Evolutionary conservation across 1,284 basidiomycete species (phyloP).

Genomic region (Anthracocystis walkeri): DNA sequence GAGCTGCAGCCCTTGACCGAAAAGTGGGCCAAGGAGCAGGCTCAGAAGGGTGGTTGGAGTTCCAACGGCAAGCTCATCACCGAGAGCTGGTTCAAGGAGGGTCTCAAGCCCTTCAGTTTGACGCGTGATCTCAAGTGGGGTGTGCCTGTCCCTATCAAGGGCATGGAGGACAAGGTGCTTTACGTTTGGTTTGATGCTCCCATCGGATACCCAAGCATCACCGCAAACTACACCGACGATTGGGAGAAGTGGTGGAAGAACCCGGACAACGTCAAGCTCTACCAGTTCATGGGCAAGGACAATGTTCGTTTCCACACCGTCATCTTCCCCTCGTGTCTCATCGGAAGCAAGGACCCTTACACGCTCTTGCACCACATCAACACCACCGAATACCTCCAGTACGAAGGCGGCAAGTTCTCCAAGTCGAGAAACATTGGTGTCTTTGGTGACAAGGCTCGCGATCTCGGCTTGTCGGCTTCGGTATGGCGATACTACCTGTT

Average conservation of each 20-base stretch:
- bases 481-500: constrained; percentile 98
- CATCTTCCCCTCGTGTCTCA: constrained; percentile 89
- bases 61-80: constrained; percentile 91
- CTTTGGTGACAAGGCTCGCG: constrained; percentile 92
- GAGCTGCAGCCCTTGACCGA: constrained; percentile 84
- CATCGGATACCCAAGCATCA: constrained; percentile 97
- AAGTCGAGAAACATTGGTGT: constrained; percentile 97
- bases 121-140: constrained; percentile 97
- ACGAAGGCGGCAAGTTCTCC: constrained; percentile 98
- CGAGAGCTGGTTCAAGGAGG: constrained; percentile 88
- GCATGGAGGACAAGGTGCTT: constrained; percentile 93
- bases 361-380: constrained; percentile 94
- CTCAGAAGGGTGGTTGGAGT: constrained; percentile 88
- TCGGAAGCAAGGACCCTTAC: constrained; percentile 92
- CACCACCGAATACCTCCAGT: constrained; percentile 97
- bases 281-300: constrained; percentile 89
- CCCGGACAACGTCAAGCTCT: constrained; percentile 87
- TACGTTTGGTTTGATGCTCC: constrained; percentile 97
- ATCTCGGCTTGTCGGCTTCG: constrained; percentile 89
- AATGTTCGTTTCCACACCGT: constrained; percentile 98
- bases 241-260: constrained; percentile 99
- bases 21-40: constrained; percentile 86
- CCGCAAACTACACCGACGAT: constrained; percentile 90
- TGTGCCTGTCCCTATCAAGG: constrained; percentile 85
- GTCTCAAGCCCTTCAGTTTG: constrained; percentile 87